Percentiles rank a stretch among this genome's conserved stretches.
Evolutionary conservation across 352 stramenopile species (phyloP).

Genomic region (Phytopythium sindhum): DNA sequence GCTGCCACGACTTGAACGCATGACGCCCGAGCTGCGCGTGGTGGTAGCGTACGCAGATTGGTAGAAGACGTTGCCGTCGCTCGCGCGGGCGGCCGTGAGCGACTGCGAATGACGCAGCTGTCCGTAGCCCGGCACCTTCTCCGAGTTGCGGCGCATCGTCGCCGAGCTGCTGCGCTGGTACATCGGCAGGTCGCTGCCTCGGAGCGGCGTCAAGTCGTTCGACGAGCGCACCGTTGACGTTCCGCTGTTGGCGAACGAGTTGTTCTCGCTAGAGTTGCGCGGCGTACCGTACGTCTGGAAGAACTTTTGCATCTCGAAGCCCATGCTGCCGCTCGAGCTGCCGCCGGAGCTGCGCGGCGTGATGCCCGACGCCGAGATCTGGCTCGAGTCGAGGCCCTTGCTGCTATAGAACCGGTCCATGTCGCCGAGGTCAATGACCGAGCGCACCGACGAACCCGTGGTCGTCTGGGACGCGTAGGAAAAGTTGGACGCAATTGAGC

Average conservation of each 20-base stretch:
- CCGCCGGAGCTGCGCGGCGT: slow-evolving; percentile 27
- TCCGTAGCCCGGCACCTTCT: slow-evolving; percentile 29
- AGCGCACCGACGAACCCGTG: slow-evolving; percentile 56
- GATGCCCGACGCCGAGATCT: slow-evolving; percentile 14
- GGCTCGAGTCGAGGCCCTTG: slow-evolving; percentile 5
- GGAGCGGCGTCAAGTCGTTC: slow-evolving; percentile 17
- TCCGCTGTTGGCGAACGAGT: slow-evolving; percentile 41
- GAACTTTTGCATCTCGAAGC: slow-evolving; percentile 69
- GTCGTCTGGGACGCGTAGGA: slow-evolving; percentile 74
- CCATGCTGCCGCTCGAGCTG: slow-evolving; percentile 36
- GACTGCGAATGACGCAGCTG: slow-evolving; percentile 14
- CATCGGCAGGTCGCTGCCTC: slow-evolving; percentile 26
- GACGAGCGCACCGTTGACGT: slow-evolving; percentile 44
- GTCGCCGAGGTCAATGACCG: slow-evolving; percentile 71
- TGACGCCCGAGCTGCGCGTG: slow-evolving; percentile 4
- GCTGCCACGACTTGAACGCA: slow-evolving; percentile 2
- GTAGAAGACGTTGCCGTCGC: slow-evolving; percentile 49
- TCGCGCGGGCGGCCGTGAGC: slow-evolving; percentile 28
- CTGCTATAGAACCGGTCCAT: slow-evolving; percentile 80
- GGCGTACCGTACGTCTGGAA: slow-evolving; percentile 57
- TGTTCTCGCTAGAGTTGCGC: slow-evolving; percentile 31
- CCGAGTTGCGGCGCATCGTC: slow-evolving; percentile 13
- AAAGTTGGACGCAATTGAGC: slow-evolving; percentile 71
- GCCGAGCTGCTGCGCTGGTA: slow-evolving; percentile 36
- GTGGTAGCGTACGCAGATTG: slow-evolving; percentile 20